Percentiles rank a stretch among this genome's conserved stretches.
Conservation (phyloP, 148 eudicot species). For the Gaultheria prostrata region DNA sequence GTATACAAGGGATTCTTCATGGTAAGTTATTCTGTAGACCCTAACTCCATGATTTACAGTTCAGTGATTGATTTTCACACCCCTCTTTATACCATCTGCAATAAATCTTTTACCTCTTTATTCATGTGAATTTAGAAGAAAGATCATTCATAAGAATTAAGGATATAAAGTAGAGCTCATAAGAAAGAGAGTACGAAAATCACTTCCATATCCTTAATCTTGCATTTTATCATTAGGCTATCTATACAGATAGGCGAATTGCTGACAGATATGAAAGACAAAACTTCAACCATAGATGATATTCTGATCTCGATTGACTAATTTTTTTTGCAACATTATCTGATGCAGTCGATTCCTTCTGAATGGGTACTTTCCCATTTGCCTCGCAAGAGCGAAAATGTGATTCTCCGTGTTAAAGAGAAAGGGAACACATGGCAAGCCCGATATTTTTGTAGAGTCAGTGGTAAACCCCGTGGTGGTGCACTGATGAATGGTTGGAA, state of each 20-base stretch:
- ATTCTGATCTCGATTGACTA: background rate
- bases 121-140: background rate
- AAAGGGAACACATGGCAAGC: constrained; percentile 31
- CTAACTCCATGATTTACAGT: background rate
- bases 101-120: no score
- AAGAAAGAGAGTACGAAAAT: background rate
- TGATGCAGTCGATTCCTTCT: constrained; percentile 36
- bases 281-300: background rate
- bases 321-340: background rate
- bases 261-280: background rate
- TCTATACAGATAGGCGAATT: background rate
- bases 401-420: constrained; percentile 31
- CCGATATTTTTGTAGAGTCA: background rate
- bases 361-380: constrained; percentile 28
- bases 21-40: constrained; percentile 25
- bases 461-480: constrained; percentile 10
- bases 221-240: background rate
- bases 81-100: background rate
- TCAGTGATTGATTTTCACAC: background rate
- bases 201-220: background rate
- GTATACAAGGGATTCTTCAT: constrained; percentile 36
- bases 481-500: constrained; percentile 38
- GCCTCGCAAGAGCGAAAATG: constrained; percentile 12
- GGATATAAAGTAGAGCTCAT: background rate
- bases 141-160: background rate